Conservation (phyloP, 768 basidiomycete genomes). For the Tricholoma hemisulphureum region DNA sequence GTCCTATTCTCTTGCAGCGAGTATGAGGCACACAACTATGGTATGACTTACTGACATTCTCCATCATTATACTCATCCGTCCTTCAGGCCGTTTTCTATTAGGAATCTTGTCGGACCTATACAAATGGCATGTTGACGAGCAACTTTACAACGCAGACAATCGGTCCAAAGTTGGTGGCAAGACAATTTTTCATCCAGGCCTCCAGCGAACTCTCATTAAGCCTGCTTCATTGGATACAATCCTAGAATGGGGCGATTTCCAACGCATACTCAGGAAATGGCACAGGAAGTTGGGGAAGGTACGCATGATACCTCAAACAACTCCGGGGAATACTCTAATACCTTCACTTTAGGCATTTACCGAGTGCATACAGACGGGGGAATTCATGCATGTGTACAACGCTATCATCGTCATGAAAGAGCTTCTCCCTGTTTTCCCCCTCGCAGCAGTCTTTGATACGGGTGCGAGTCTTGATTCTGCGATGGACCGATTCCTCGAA, state of each 20-base stretch:
- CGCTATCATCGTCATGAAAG: constrained; percentile 89
- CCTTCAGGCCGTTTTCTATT: constrained; percentile 78
- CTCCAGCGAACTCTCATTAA: constrained; percentile 58
- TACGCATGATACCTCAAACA: constrained; percentile 29
- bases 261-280: constrained; percentile 76
- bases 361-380: constrained; percentile 76
- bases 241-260: constrained; percentile 71
- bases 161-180: constrained; percentile 61
- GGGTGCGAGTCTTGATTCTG: constrained; percentile 54
- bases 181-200: constrained; percentile 62
- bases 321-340: background rate
- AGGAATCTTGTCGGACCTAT: constrained; percentile 74
- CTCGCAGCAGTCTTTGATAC: constrained; percentile 55
- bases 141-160: constrained; percentile 70
- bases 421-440: constrained; percentile 88
- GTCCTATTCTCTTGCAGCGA: constrained; percentile 93
- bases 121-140: constrained; percentile 79
- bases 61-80: constrained; percentile 4
- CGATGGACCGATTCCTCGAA: constrained; percentile 66
- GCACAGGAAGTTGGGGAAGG: constrained; percentile 74
- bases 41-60: constrained; percentile 38
- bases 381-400: constrained; percentile 99
- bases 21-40: constrained; percentile 93
- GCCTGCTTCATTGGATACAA: constrained; percentile 43
- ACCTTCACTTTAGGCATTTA: constrained; percentile 55